A percentile compares a stretch with the other conserved stretches of the same genome.
phyloP scores from a whole-genome alignment of 2,329 filamentous ascomycete species.

The Xylaria sp. region DNA sequence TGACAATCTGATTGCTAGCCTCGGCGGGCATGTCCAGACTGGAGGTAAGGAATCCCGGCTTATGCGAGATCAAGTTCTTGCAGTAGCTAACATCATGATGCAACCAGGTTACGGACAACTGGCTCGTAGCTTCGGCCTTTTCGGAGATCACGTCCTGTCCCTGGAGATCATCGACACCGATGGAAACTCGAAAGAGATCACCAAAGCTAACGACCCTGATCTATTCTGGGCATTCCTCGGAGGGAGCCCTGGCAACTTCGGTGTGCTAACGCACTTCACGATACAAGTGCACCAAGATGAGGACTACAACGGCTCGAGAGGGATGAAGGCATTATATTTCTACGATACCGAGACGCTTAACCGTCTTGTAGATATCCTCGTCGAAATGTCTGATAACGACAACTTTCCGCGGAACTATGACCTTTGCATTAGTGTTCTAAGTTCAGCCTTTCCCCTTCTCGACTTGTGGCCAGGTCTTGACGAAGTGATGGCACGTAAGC shows the following conservation, averaged over 20 bases:
- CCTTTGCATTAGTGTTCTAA: slow-evolving; percentile 59
- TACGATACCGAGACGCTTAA: slow-evolving; percentile 55
- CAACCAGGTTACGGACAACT: slow-evolving; percentile 56
- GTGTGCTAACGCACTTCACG: slow-evolving; percentile 66
- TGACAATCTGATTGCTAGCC: slow-evolving; percentile 25
- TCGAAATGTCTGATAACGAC: slow-evolving; percentile 58
- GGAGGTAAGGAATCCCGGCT: slow-evolving; percentile 50
- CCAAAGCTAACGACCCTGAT: slow-evolving; percentile 61
- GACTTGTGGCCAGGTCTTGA: slow-evolving; percentile 52
- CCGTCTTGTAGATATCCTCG: slow-evolving; percentile 54
- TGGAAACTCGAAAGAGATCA: slow-evolving; percentile 59
- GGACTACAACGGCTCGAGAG: slow-evolving; percentile 55
- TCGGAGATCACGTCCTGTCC: slow-evolving; percentile 63
- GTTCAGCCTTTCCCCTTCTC: slow-evolving; percentile 53
- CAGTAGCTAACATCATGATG: slow-evolving; percentile 13
- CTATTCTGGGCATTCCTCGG: slow-evolving; percentile 69
- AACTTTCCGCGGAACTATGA: slow-evolving; percentile 60
- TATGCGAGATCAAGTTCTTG: neutral
- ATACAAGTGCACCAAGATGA: slow-evolving; percentile 55
- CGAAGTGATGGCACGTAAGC: slow-evolving; percentile 50
- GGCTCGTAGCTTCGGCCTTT: slow-evolving; percentile 62
- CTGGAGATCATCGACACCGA: slow-evolving; percentile 60
- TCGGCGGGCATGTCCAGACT: slow-evolving; percentile 61
- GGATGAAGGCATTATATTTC: slow-evolving; percentile 56
- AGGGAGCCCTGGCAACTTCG: slow-evolving; percentile 68